These are phyloP conservation scores for Casuarina equisetifolia DNA, from an alignment of 306 rosid species.

Conservation along the genomic window DNA sequence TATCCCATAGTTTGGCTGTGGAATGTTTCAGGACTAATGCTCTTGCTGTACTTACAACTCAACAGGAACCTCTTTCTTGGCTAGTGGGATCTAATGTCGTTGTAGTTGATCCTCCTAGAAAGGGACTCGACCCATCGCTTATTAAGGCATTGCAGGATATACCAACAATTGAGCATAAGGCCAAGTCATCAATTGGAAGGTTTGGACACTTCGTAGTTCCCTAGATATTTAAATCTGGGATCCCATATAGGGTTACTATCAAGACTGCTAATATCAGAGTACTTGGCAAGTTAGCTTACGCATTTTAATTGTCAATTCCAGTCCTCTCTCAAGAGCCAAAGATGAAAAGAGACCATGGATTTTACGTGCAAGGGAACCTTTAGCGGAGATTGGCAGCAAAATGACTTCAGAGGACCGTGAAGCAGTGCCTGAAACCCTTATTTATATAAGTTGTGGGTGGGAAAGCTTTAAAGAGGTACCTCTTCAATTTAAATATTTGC, in stretches of 20 bases:
- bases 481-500: slow-evolving; percentile 1
- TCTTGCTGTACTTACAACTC: slow-evolving; percentile 27
- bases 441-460: slow-evolving; percentile 99
- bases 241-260: neutral
- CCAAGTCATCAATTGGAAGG: slow-evolving; percentile 57
- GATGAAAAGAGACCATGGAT: slow-evolving; percentile 98
- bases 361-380: slow-evolving; percentile 81
- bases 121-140: slow-evolving; percentile 83
- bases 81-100: slow-evolving; percentile 82
- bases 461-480: slow-evolving; percentile 97
- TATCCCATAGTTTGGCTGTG: slow-evolving; percentile 9
- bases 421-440: slow-evolving; percentile 77
- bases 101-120: slow-evolving; percentile 95
- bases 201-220: slow-evolving; percentile 36
- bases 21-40: slow-evolving; percentile 30
- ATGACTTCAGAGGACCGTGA: slow-evolving; percentile 38
- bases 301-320: slow-evolving; percentile 39
- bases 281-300: slow-evolving; percentile 31
- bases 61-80: slow-evolving; percentile 91
- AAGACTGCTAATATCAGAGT: slow-evolving; percentile 17
- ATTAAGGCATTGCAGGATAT: slow-evolving; percentile 57
- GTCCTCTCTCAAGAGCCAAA: slow-evolving; percentile 50
- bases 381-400: slow-evolving; percentile 67
- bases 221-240: slow-evolving; percentile 16
- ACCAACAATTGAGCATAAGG: slow-evolving; percentile 55